Conservation (phyloP, 2,329 filamentous ascomycete genomes). For the Clarireedia sp. region DNA sequence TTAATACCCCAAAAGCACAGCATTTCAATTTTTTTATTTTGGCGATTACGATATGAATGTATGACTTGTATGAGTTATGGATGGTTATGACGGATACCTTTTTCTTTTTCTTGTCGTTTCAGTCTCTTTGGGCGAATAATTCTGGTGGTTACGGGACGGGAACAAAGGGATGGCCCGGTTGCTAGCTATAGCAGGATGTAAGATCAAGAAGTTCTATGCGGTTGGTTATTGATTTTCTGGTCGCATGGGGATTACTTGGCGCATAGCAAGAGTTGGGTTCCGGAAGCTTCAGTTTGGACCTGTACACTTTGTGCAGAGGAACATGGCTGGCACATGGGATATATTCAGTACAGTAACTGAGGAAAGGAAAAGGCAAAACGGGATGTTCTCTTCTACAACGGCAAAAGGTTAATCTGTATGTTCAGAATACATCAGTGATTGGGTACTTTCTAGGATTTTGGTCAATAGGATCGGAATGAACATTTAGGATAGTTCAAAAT, state of each 20-base stretch:
- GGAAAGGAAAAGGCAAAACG: not conserved
- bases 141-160: not conserved
- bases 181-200: conserved; percentile 10
- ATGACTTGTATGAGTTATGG: conserved; percentile 26
- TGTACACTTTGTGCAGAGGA: not conserved
- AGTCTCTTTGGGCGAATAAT: not conserved
- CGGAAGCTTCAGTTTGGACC: not conserved
- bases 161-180: not conserved
- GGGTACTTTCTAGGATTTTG: not conserved
- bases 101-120: conserved; percentile 8
- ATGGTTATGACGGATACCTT: conserved; percentile 24
- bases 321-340: conserved; percentile 6
- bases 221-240: not conserved
- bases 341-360: not conserved
- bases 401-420: not conserved
- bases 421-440: not conserved
- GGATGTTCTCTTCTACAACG: not conserved
- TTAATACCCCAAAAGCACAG: conserved; percentile 24
- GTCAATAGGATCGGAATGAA: not conserved
- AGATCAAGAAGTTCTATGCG: conserved; percentile 1
- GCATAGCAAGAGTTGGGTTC: not conserved
- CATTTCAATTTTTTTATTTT: conserved; percentile 11
- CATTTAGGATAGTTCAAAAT: not conserved
- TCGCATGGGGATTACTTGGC: not conserved
- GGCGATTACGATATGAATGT: conserved; percentile 20